These are phyloP conservation scores for Cladosporium sp. DNA, from an alignment of 2,329 filamentous ascomycete species.

Conservation along the genomic window DNA sequence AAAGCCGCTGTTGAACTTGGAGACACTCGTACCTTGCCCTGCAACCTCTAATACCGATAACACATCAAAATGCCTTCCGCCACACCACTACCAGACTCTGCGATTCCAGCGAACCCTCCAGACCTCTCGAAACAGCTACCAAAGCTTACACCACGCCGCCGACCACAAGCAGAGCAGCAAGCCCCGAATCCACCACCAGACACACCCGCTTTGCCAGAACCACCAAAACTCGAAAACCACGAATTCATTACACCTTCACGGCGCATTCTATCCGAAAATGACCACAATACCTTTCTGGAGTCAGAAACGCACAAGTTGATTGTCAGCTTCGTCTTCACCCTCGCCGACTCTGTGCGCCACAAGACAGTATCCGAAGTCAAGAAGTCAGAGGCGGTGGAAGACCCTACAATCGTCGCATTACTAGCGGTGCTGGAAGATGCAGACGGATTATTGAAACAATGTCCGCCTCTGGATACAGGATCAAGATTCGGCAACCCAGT, in stretches of 20 bases:
- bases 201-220: conserved; percentile 68
- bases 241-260: conserved; percentile 63
- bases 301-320: conserved; percentile 75
- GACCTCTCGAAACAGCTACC: conserved; percentile 56
- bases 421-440: conserved; percentile 66
- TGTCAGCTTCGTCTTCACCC: conserved; percentile 76
- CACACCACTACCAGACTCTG: conserved; percentile 9
- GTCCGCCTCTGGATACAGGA: conserved; percentile 81
- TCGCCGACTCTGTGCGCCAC: conserved; percentile 76
- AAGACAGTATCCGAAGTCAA: conserved; percentile 60
- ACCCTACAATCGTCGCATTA: conserved; percentile 59
- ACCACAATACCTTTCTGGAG: conserved; percentile 75
- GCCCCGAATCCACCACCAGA: conserved; percentile 58
- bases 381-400: conserved; percentile 49
- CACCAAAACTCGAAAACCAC: conserved; percentile 54
- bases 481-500: conserved; percentile 93
- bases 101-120: conserved; percentile 28
- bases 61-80: conserved; percentile 19
- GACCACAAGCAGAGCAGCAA: conserved; percentile 44
- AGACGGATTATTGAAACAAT: conserved; percentile 60
- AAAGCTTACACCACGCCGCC: conserved; percentile 62
- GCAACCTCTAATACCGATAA: background rate
- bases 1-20: background rate
- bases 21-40: background rate
- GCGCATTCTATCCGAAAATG: conserved; percentile 73